Conservation (phyloP, 495 filamentous ascomycete species). For the Clohesyomyces aquaticus region DNA sequence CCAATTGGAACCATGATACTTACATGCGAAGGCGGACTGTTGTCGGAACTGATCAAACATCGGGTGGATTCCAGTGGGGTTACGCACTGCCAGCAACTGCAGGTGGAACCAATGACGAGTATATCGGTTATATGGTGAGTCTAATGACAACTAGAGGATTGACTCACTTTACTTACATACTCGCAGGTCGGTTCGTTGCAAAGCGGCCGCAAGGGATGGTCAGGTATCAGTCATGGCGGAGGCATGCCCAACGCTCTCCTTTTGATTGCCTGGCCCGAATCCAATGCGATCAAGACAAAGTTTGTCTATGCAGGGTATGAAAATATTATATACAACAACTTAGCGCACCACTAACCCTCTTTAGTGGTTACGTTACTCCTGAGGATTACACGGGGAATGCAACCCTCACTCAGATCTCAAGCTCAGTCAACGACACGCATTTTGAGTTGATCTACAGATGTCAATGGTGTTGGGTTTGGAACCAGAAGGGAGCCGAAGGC, state of each 20-base stretch:
- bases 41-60: slow-evolving; percentile 19
- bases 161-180: background rate
- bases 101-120: slow-evolving; percentile 59
- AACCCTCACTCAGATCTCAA: slow-evolving; percentile 59
- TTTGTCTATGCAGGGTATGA: slow-evolving; percentile 57
- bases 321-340: background rate
- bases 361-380: slow-evolving; percentile 59
- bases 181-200: slow-evolving; percentile 19
- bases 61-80: slow-evolving; percentile 57
- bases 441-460: slow-evolving; percentile 67
- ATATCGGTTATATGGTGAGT: slow-evolving; percentile 57
- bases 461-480: slow-evolving; percentile 64
- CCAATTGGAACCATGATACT: background rate
- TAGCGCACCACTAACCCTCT: background rate
- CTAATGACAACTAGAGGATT: slow-evolving; percentile 29
- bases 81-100: slow-evolving; percentile 56
- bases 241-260: slow-evolving; percentile 63
- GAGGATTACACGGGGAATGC: slow-evolving; percentile 62
- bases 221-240: slow-evolving; percentile 60
- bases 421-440: slow-evolving; percentile 55
- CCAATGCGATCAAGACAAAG: slow-evolving; percentile 56
- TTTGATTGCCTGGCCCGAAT: slow-evolving; percentile 60
- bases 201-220: slow-evolving; percentile 54
- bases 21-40: slow-evolving; percentile 14
- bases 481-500: slow-evolving; percentile 54